Base-by-base conservation (phyloP, 2,329 filamentous ascomycete species). In the Akanthomyces lecanii region DNA sequence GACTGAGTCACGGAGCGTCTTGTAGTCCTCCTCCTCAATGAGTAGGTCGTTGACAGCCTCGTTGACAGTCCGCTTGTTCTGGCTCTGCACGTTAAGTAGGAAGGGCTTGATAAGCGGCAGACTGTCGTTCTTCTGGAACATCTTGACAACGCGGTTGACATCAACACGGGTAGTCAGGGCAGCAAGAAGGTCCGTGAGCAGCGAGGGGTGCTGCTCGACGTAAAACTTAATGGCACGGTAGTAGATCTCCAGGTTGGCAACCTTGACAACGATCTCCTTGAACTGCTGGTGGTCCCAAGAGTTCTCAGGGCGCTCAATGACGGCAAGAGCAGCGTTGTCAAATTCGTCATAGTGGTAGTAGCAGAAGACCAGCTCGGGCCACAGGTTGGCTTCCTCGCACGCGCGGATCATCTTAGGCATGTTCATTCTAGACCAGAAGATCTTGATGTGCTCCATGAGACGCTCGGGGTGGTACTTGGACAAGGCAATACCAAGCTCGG, bases 271-370 rank as follows among this genome's bases (percentile, higher is more conserved):
- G 58, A 96, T 98, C 74, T 99, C 96, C 84, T 99, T 99, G 88
- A 99, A 99, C 55, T 96, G 95, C 75, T 97, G 92, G 79, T 99
- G 95, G 76, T 99, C 96, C 95, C 95, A 99, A 1, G 95, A 93
- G 81, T 98, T 96, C 68, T 96, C 89, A 14, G 95, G 91, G 69
- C 92, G 91, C 81, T 99, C 95, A 86, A 99, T 99, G 81, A 99
- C 97, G 21, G 95, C 92, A 61, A 99, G 84, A 54, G 93, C 92
- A 51, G 95, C 95, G 72, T 99, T 98, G 78, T 99, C 96, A 77
- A 90, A 97, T 75, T 99, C 96, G 68, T 99, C 96, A 72, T 97
- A 98, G 78, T 99, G 95, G 75, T 91, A 92, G 82, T 98, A 98
- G 69, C 97, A 85, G 86, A 99, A 99, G 61, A 99, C 92, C 66